Evolutionary conservation across 2,329 filamentous ascomycete genomes (phyloP).

Genomic region (Penicillium polonicum): DNA sequence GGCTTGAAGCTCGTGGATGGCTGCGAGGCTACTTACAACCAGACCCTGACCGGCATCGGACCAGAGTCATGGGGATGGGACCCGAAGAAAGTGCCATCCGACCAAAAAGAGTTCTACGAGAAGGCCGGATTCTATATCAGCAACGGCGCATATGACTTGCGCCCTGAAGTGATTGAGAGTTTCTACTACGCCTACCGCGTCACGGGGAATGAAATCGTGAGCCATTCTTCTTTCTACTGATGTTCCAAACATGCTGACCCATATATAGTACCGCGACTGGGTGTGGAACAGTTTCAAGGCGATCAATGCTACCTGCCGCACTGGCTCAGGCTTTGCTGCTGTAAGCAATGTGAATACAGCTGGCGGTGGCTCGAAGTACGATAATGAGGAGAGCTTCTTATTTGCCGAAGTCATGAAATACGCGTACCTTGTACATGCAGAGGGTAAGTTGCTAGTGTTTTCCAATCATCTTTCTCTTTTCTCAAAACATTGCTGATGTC

Average conservation of each 20-base stretch:
- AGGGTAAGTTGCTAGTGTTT: slow-evolving; percentile 25
- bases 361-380: slow-evolving; percentile 60
- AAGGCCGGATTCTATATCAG: slow-evolving; percentile 70
- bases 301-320: slow-evolving; percentile 64
- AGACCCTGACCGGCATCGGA: slow-evolving; percentile 70
- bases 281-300: slow-evolving; percentile 74
- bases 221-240: background rate
- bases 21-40: slow-evolving; percentile 71
- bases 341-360: slow-evolving; percentile 64
- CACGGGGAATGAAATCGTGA: slow-evolving; percentile 64
- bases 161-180: slow-evolving; percentile 79
- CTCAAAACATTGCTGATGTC: slow-evolving; percentile 12
- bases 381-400: slow-evolving; percentile 84
- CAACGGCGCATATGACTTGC: slow-evolving; percentile 62
- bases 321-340: slow-evolving; percentile 65
- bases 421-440: slow-evolving; percentile 67
- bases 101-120: slow-evolving; percentile 61
- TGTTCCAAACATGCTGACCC: slow-evolving; percentile 8
- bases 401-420: slow-evolving; percentile 90
- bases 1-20: slow-evolving; percentile 69
- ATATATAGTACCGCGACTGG: slow-evolving; percentile 69
- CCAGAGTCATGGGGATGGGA: slow-evolving; percentile 70
- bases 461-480: background rate
- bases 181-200: slow-evolving; percentile 84
- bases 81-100: slow-evolving; percentile 48